Evolutionary conservation across 208 protist genomes (phyloP).

Genomic region (Lotmaria passim): DNA sequence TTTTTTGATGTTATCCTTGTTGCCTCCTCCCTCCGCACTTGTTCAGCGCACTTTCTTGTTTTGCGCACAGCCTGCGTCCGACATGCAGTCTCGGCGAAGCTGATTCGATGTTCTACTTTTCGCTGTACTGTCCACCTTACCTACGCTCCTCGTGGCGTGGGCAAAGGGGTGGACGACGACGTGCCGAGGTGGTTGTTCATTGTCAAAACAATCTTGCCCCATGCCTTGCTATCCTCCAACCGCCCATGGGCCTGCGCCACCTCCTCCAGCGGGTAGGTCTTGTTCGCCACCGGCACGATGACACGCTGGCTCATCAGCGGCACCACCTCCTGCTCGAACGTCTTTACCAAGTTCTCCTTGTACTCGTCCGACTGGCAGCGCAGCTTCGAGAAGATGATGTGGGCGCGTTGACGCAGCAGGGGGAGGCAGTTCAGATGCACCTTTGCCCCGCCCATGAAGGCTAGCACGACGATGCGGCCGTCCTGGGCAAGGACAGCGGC

Average conservation of each 20-base stretch:
- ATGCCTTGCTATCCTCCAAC: conserved; percentile 60
- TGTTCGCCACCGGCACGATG: conserved; percentile 68
- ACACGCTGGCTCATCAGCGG: conserved; percentile 57
- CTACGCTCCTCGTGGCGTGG: not conserved
- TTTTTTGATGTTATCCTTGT: no score
- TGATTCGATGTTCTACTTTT: no score
- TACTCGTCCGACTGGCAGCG: conserved; percentile 64
- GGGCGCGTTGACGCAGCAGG: conserved; percentile 64
- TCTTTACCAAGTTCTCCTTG: conserved; percentile 57
- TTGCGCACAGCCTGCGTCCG: no score
- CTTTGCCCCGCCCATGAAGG: conserved; percentile 64
- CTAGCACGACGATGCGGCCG: conserved; percentile 68
- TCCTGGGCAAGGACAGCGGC: conserved; percentile 64
- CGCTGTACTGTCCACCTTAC: no score
- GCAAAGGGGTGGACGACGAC: not conserved
- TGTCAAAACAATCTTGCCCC: conserved; percentile 76
- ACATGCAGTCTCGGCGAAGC: no score
- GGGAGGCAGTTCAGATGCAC: conserved; percentile 68
- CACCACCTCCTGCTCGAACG: conserved; percentile 66
- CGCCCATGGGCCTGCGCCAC: conserved; percentile 64
- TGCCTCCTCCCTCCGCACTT: no score
- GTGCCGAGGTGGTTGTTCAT: conserved; percentile 26
- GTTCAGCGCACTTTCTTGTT: conserved; percentile 3
- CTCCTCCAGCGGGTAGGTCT: conserved; percentile 71
- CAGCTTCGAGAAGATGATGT: conserved; percentile 77